phyloP scores from a whole-genome alignment of 1,139 yeast species.

The Pneumocystis wakefieldiae region DNA sequence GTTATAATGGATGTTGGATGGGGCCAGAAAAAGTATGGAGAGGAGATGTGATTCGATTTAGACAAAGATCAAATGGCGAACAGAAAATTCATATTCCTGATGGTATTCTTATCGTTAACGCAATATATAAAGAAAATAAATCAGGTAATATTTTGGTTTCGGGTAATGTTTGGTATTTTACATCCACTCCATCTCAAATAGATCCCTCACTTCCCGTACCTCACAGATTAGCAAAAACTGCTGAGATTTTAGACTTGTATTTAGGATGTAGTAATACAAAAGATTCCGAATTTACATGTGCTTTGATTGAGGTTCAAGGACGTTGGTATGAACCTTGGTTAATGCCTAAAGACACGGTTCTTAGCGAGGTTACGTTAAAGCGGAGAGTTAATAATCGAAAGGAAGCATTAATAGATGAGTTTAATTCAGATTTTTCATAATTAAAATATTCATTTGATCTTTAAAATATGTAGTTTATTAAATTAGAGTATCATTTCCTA shows the following conservation, averaged over 20 bases:
- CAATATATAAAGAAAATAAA: neutral
- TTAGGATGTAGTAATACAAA: neutral
- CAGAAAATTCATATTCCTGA: neutral
- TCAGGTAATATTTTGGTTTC: conserved; percentile 1
- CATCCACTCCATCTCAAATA: neutral
- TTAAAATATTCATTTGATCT: neutral
- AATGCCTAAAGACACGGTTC: neutral
- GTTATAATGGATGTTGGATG: conserved; percentile 1
- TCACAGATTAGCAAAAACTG: neutral
- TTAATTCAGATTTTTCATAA: neutral
- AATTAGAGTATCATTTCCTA: neutral
- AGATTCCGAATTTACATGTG: neutral
- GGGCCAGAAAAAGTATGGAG: conserved; percentile 8
- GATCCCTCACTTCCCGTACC: conserved; percentile 2
- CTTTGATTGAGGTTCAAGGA: neutral
- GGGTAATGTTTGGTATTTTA: conserved; percentile 1
- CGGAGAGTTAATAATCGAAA: neutral
- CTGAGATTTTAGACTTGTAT: neutral
- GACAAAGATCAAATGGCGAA: neutral
- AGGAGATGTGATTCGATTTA: conserved; percentile 3
- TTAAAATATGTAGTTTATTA: neutral
- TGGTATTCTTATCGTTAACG: neutral
- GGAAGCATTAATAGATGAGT: neutral
- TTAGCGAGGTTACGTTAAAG: neutral
- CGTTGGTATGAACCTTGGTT: conserved; percentile 1